Base-by-base conservation (phyloP, 106 monocot genomes). In the Phalaenopsis aphrodite region DNA sequence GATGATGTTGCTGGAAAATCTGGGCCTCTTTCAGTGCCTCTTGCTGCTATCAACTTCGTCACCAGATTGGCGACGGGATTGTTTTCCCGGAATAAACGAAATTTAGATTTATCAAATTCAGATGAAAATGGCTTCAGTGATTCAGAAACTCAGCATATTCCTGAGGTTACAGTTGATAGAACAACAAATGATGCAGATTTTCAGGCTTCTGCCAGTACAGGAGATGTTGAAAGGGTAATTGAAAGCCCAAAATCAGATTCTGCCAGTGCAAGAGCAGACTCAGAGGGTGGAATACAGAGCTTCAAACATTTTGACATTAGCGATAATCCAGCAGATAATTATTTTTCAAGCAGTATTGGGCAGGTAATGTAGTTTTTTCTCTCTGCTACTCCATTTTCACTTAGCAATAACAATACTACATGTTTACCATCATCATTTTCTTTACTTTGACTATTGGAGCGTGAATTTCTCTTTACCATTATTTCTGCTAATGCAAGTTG, bases 251-350 rank as follows among this genome's bases (percentile, higher is more conserved):
- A 64, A 24, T 61, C 83, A 41, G 39, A 81, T 89, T 68, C n/a
- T 79, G 66, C 75, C 42, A 85, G 68, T 52, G 24, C n/a, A 55
- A 64, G n/a, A 72, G 79, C 17, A 43, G 73, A 64, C 58, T 57
- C 24, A 84, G 46, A 42, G 19, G 80, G 55, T 79, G 84, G 75
- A 46, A 17, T 52, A 75, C 72, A 57, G 81, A 64, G 43, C 46
- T 94, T 93, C 80, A 94, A 89, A 77, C 94, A 99, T 84, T 99
- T 99, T 87, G 98, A 99, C 81, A 84, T 90, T 75, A 42, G 78
- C 37, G 85, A 84, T 68, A 83, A 84, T 74, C 92, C 98, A 43
- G 39, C 83, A 38, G 98, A 99, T 69, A 92, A 99, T 83, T 83
- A 91, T 89, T 99, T 85, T 83, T 77, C 87, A 56, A 79, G 58